phyloP scores from a whole-genome alignment of 345 rosid genomes.

The Psidium friedrichsthalianum region DNA sequence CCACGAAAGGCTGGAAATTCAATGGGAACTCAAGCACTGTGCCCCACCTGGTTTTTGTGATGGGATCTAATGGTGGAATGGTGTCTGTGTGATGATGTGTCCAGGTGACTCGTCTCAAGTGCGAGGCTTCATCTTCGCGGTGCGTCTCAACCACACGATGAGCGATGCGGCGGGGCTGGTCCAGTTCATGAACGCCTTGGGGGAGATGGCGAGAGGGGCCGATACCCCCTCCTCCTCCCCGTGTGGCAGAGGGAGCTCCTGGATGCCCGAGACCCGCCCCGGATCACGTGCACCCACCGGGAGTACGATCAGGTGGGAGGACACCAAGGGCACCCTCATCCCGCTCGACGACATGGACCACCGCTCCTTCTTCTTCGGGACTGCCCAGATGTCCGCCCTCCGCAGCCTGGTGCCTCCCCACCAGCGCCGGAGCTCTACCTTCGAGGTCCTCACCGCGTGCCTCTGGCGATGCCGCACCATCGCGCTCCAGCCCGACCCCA shows the following conservation, averaged over 20 bases:
- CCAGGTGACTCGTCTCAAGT: conserved; percentile 6
- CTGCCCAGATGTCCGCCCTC: conserved; percentile 20
- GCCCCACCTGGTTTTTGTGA: neutral
- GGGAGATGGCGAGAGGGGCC: conserved; percentile 32
- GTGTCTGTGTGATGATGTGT: neutral
- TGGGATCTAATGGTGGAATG: neutral
- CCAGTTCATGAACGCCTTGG: conserved; percentile 27
- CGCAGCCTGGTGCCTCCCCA: conserved; percentile 19
- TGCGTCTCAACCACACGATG: conserved; percentile 30
- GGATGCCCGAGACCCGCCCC: conserved; percentile 15
- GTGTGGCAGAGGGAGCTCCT: conserved; percentile 42
- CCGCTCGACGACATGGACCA: conserved; percentile 11
- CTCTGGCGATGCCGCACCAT: conserved; percentile 51
- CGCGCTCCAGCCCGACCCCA: conserved; percentile 34
- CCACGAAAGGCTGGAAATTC: neutral
- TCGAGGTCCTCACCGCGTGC: conserved; percentile 36
- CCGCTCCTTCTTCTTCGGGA: conserved; percentile 45
- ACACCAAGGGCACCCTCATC: conserved; percentile 9
- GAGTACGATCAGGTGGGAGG: conserved; percentile 32
- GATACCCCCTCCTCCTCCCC: conserved; percentile 19
- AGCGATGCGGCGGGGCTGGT: conserved; percentile 31
- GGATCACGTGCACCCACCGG: conserved; percentile 26
- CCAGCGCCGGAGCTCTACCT: conserved; percentile 19
- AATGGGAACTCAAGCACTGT: neutral
- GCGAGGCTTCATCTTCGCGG: conserved; percentile 3